A percentile compares a stretch with the other conserved stretches of the same genome.
These are phyloP conservation scores for Verbena officinalis DNA, from an alignment of 257 asterid species.

Conservation along the genomic window DNA sequence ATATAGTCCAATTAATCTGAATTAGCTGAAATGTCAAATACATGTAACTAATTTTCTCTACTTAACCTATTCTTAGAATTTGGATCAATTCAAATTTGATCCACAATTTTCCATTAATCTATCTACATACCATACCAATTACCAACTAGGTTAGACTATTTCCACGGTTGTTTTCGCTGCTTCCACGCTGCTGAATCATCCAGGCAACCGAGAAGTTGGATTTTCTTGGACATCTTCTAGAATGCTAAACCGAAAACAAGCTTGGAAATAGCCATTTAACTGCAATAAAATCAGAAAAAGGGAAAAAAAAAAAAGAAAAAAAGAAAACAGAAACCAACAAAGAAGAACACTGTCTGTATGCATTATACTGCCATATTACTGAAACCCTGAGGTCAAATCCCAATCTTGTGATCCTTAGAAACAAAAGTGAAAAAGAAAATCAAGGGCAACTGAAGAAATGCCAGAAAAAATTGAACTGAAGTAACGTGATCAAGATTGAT, in stretches of 20 bases:
- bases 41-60: not conserved
- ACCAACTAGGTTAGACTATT: slow-evolving; percentile 40
- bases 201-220: not conserved
- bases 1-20: no score
- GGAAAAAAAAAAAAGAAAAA: not conserved
- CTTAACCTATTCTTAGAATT: not conserved
- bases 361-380: slow-evolving; percentile 15
- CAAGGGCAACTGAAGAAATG: not conserved
- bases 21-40: not conserved
- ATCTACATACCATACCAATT: not conserved
- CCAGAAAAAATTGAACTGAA: not conserved
- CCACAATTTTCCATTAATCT: not conserved
- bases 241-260: slow-evolving; percentile 51
- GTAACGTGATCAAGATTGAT: not conserved
- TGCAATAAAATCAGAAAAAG: not conserved
- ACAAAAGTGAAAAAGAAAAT: slow-evolving; percentile 18
- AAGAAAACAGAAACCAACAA: slow-evolving; percentile 31
- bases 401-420: slow-evolving; percentile 24
- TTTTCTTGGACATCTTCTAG: slow-evolving; percentile 1
- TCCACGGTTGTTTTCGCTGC: slow-evolving; percentile 72
- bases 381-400: slow-evolving; percentile 27
- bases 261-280: slow-evolving; percentile 54
- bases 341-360: slow-evolving; percentile 25
- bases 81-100: not conserved
- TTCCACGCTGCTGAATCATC: slow-evolving; percentile 32